Evolutionary conservation across 2,329 filamentous ascomycete species (phyloP), one percentile per base, ranked within the genome.

Genomic region (Claviceps africana): DNA sequence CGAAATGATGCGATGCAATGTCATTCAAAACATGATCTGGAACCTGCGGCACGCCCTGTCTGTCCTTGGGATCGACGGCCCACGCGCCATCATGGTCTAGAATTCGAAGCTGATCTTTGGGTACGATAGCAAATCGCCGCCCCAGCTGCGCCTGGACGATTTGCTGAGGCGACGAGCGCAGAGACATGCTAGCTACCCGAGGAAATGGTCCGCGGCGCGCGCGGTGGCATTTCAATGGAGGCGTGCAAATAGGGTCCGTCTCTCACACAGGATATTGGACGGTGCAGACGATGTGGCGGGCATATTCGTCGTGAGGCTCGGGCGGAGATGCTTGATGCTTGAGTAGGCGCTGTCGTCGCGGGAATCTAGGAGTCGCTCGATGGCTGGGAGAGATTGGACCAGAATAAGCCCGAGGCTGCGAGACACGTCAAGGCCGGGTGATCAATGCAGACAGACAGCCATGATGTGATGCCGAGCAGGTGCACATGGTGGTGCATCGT

Each of bases 21-120:
- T 59, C 60, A 39, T 70, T 55, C 19, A 72, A 51, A 10, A 72
- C 64, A 40, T 65, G 59, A 2, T 55, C 52, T 1, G 72, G 72
- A 11, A 73, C 56, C 46, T 69, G 66, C 43, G 57, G 55, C 3
- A 59, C 33, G 2, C 60, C 62, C 10, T 62, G 59, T 19, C 57
- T 56, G 9, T 53, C 54, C 15, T 57, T 61, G 6, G 61, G 48
- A 39, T 61, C 56, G 3, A 62, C 56, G 3, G 62, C 63, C 72
- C 72, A 74, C 1, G 71, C 63, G 50, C 65, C 60, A 3, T 60
- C 48, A 0, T 57, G 52, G 2, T 67, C 63, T 1, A 75, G 59
- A 2, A 74, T 58, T 4, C 51, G 50, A 28, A 61, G 61, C 55
- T 76, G 73, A 42, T 71, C 65, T 17, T 60, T 62, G 0, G 70